These are phyloP conservation scores for Cucumis sativus DNA, from an alignment of 306 rosid genomes.

Conservation along the genomic window Cucumber_9930_V3 NC_026659.2:28180001-28180500, in stretches of 20 bases:
- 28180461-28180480: constrained; percentile 57
- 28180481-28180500: constrained; percentile 79
- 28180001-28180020: constrained; percentile 59
- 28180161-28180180: constrained; percentile 50
- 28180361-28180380: constrained; percentile 58
- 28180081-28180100: constrained; percentile 35
- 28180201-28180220: constrained; percentile 32
- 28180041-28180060: not conserved
- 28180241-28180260: constrained; percentile 81
- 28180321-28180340: constrained; percentile 44
- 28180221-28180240: constrained; percentile 51
- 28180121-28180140: constrained; percentile 87
- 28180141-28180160: constrained; percentile 89
- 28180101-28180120: constrained; percentile 84
- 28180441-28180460: constrained; percentile 61
- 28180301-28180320: constrained; percentile 46
- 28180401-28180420: constrained; percentile 79
- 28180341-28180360: constrained; percentile 34
- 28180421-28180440: constrained; percentile 41
- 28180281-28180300: constrained; percentile 42
- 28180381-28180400: constrained; percentile 54
- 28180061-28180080: not conserved
- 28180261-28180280: constrained; percentile 54
- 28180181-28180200: constrained; percentile 29
- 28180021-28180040: constrained; percentile 46